Conservation (phyloP, 176 grass and related monocot species). For the Rhynchospora tenuis region DNA sequence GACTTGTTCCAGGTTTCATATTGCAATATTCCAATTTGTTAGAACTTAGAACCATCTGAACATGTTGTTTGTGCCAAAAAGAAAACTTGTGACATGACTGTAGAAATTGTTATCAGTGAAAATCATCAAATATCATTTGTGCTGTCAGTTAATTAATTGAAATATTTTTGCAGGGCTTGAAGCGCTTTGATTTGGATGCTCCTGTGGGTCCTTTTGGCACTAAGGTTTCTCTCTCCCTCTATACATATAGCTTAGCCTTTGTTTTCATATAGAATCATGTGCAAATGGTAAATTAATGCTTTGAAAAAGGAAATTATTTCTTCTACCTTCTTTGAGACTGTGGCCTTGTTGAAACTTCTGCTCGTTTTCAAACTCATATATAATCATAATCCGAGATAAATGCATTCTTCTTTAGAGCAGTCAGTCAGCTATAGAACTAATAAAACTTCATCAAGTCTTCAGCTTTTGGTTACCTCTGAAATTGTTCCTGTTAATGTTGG, state of each 20-base stretch:
- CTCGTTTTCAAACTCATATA: not conserved
- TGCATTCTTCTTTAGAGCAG: not conserved
- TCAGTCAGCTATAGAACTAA: not conserved
- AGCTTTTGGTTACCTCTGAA: not conserved
- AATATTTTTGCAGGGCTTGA: slow-evolving; percentile 37
- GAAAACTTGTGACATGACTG: not conserved
- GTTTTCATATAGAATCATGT: not conserved
- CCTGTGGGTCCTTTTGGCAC: slow-evolving; percentile 63
- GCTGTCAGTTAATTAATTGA: slow-evolving; percentile 11
- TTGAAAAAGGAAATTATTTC: not conserved
- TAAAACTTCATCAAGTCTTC: not conserved
- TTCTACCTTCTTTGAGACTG: not conserved
- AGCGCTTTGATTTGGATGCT: slow-evolving; percentile 71
- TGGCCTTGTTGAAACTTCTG: not conserved
- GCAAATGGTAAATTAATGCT: not conserved
- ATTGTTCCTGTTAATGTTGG: slow-evolving; percentile 2
- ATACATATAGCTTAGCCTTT: not conserved
- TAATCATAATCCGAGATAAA: not conserved
- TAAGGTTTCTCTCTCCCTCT: slow-evolving; percentile 31
- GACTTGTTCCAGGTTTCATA: not conserved
- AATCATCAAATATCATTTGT: not conserved
- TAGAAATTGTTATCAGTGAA: not conserved
- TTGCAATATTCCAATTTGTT: not conserved
- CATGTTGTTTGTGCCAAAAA: not conserved
- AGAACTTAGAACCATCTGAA: no score